Evolutionary conservation across 2,329 filamentous ascomycete genomes (phyloP).

Genomic region (Monosporascus sp.): DNA sequence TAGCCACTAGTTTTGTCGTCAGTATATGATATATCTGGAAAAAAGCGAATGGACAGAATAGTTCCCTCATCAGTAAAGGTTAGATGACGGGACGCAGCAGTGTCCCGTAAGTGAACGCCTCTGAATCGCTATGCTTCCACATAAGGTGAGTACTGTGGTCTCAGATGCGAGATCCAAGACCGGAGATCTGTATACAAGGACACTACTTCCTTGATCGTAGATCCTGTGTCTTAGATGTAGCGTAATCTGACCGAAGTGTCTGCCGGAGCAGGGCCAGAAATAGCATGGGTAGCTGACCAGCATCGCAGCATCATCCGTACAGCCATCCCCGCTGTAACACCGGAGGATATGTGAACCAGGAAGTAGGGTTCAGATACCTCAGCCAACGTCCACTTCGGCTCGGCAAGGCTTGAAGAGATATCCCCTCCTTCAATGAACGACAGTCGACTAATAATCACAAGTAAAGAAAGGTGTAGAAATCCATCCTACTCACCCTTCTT

Average conservation of each 20-base stretch:
- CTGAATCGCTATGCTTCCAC: slow-evolving; percentile 4
- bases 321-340: too few species aligned
- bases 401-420: neutral
- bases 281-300: neutral
- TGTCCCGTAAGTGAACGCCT: neutral
- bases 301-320: neutral
- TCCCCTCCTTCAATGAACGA: neutral
- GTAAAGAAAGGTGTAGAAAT: neutral
- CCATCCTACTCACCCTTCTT: slow-evolving; percentile 69
- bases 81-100: too few species aligned
- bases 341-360: neutral
- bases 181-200: neutral
- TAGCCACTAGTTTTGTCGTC: slow-evolving; percentile 47
- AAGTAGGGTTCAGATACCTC: neutral
- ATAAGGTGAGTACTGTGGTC: slow-evolving; percentile 4
- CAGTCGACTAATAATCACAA: neutral
- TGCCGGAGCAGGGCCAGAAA: neutral
- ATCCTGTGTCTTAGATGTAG: neutral
- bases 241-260: neutral
- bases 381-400: neutral
- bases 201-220: neutral
- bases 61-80: neutral
- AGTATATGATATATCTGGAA: neutral
- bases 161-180: slow-evolving; percentile 12
- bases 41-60: neutral